Evolutionary conservation across 225 moss, liverwort and hornwort species (phyloP).

Genomic region (Bryoerythrophyllum caledonicum): DNA sequence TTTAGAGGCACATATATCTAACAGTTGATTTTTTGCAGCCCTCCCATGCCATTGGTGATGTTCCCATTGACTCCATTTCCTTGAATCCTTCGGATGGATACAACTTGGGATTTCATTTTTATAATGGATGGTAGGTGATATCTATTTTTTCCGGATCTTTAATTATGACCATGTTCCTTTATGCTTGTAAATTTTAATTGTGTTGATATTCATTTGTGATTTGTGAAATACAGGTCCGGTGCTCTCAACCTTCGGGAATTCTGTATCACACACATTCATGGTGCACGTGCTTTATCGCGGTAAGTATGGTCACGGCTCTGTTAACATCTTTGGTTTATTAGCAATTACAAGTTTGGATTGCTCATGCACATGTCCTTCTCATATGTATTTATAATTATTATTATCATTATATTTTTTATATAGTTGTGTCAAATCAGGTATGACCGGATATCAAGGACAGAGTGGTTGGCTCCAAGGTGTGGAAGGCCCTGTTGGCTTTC

Average conservation of each 20-base stretch:
- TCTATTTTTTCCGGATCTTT: not conserved
- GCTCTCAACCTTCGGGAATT: slow-evolving; percentile 64
- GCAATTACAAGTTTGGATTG: slow-evolving; percentile 6
- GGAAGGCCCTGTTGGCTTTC: slow-evolving; percentile 81
- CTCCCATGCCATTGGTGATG: slow-evolving; percentile 64
- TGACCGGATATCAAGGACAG: slow-evolving; percentile 22
- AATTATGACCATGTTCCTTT: not conserved
- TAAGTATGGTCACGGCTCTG: slow-evolving; percentile 36
- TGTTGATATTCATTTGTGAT: slow-evolving; percentile 12
- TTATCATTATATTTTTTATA: no score
- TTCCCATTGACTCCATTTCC: slow-evolving; percentile 78
- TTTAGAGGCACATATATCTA: not conserved
- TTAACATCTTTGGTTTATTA: not conserved
- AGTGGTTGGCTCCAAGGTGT: slow-evolving; percentile 45
- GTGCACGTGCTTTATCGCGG: slow-evolving; percentile 76
- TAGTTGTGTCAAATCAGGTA: slow-evolving; percentile 20
- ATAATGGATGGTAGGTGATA: slow-evolving; percentile 77
- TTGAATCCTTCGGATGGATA: slow-evolving; percentile 75
- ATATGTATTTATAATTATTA: not conserved
- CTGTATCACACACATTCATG: slow-evolving; percentile 73
- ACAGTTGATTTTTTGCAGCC: slow-evolving; percentile 53
- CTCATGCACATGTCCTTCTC: not conserved
- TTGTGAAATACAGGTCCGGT: slow-evolving; percentile 72
- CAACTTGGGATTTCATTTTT: slow-evolving; percentile 90
- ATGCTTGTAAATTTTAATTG: slow-evolving; percentile 5